phyloP scores from a whole-genome alignment of 257 asterid genomes.

The Datura wrightii region DNA sequence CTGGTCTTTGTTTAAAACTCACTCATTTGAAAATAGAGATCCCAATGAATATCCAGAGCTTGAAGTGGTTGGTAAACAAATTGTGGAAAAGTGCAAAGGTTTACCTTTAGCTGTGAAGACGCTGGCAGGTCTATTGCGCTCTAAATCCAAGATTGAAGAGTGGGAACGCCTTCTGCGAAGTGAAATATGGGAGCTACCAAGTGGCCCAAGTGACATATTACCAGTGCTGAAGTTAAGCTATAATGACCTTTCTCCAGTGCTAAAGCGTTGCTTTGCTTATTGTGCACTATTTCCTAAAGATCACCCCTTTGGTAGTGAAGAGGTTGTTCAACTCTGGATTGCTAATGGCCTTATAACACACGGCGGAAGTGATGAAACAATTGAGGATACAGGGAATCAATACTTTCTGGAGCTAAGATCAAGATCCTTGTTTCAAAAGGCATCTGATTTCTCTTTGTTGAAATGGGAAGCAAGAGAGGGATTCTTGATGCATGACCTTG shows the following conservation, averaged over 20 bases:
- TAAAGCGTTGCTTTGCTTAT: conserved; percentile 17
- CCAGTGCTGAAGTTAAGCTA: conserved; percentile 29
- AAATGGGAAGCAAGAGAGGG: too few relatives aligned
- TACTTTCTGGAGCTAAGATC: conserved; percentile 2
- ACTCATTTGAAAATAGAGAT: conserved; percentile 18
- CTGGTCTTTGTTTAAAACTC: conserved; percentile 29
- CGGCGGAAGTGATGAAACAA: not conserved
- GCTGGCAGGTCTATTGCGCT: conserved; percentile 24
- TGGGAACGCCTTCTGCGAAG: conserved; percentile 16
- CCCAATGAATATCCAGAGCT: conserved; percentile 1
- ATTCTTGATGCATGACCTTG: too few relatives aligned
- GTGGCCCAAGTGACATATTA: not conserved
- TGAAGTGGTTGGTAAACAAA: conserved; percentile 5
- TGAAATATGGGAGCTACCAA: not conserved
- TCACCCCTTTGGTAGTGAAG: not conserved
- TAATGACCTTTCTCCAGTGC: conserved; percentile 26
- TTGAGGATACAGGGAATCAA: not conserved
- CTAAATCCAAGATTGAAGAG: not conserved
- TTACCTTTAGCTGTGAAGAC: conserved; percentile 35
- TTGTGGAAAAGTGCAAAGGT: conserved; percentile 16
- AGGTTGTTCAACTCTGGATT: conserved; percentile 25
- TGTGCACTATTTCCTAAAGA: conserved; percentile 29
- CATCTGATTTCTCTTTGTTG: not conserved
- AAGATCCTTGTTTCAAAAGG: conserved; percentile 22
- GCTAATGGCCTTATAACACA: not conserved